These are phyloP conservation scores for Phytopythium helicoides DNA, from an alignment of 352 stramenopile species.

Conservation along the genomic window DNA sequence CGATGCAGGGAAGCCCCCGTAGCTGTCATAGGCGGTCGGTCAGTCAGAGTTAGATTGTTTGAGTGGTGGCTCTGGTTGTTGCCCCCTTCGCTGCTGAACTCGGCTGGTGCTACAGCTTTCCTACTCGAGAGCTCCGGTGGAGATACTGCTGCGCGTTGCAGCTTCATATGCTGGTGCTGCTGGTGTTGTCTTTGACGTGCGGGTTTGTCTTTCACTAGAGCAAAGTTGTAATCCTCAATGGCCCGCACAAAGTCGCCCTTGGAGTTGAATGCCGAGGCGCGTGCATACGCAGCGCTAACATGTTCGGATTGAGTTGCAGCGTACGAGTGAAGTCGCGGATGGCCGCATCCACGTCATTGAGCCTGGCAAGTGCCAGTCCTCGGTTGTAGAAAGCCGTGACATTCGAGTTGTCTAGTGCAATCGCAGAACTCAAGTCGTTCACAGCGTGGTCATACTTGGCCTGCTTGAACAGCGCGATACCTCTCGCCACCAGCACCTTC, in stretches of 20 bases:
- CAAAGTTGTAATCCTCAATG: conserved; percentile 91
- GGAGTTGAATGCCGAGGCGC: conserved; percentile 85
- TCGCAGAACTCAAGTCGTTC: conserved; percentile 48
- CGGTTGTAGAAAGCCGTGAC: conserved; percentile 66
- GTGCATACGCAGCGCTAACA: conserved; percentile 85
- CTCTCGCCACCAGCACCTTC: conserved; percentile 71
- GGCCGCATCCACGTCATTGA: conserved; percentile 66
- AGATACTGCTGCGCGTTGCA: conserved; percentile 11
- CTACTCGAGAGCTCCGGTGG: background rate
- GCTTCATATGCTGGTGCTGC: conserved; percentile 35
- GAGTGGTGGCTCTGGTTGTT: too few species aligned
- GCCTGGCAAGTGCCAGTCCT: conserved; percentile 65
- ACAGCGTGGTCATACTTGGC: conserved; percentile 47
- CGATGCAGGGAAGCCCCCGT: too few species aligned
- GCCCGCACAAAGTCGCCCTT: conserved; percentile 81
- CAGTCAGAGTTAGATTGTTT: too few species aligned
- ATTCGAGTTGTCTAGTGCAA: conserved; percentile 44
- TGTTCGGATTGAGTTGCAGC: conserved; percentile 82
- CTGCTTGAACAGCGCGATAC: conserved; percentile 80
- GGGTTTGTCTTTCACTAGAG: conserved; percentile 76
- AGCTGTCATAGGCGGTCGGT: too few species aligned
- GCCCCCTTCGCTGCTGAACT: too few species aligned
- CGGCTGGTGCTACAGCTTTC: too few species aligned
- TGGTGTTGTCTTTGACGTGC: conserved; percentile 21
- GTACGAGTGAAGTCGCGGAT: conserved; percentile 78